phyloP scores from a whole-genome alignment of 371 early-diverging fungal genomes.

The Lichtheimia ramosa region DNA sequence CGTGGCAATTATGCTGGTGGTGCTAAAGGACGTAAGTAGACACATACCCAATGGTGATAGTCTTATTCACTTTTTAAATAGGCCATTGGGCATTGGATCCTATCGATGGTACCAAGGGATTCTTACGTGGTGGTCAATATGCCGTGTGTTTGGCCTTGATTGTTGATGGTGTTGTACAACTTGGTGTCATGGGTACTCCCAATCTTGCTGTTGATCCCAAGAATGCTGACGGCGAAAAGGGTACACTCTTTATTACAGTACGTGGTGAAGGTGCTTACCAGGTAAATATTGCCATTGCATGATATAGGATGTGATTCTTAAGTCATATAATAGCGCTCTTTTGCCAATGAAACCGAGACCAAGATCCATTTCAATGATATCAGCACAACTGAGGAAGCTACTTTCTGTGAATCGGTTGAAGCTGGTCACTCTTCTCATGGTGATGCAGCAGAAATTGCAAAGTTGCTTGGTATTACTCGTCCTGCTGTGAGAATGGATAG shows the following conservation, averaged over 20 bases:
- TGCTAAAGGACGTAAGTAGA: constrained; percentile 64
- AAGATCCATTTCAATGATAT: constrained; percentile 66
- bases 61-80: constrained; percentile 1
- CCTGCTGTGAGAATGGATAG: constrained; percentile 89
- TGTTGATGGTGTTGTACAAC: constrained; percentile 82
- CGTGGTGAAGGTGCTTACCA: constrained; percentile 89
- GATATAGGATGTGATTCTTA: neutral
- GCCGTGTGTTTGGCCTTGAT: constrained; percentile 95
- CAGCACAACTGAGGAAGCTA: constrained; percentile 57
- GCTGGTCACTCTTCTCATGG: constrained; percentile 88
- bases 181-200: constrained; percentile 95
- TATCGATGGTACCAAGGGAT: constrained; percentile 94
- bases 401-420: constrained; percentile 96
- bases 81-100: constrained; percentile 96
- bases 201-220: constrained; percentile 78
- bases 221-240: constrained; percentile 67
- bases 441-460: constrained; percentile 78
- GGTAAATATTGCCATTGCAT: constrained; percentile 39
- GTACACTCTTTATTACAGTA: constrained; percentile 77
- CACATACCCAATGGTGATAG: neutral
- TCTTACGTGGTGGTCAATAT: constrained; percentile 95
- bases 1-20: constrained; percentile 88
- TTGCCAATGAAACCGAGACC: constrained; percentile 56
- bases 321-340: constrained; percentile 56
- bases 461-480: constrained; percentile 71